Base-by-base conservation (phyloP, 805 yeast genomes). In the Ogataea ramenticola region DNA sequence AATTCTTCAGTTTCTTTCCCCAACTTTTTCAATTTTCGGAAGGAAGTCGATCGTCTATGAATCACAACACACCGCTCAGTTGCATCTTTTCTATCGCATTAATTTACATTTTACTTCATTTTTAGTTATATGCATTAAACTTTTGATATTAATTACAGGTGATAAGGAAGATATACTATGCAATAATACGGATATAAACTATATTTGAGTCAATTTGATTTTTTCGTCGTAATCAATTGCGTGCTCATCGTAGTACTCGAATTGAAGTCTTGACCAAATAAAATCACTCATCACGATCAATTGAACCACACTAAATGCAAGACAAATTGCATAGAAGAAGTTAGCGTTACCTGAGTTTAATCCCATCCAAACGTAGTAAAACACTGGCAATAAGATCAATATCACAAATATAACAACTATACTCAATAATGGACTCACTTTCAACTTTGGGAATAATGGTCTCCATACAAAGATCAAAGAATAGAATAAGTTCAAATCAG, bases 281-380 rank as follows among this genome's bases (percentile, higher is more conserved):
- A 86, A 75, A 55, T 93, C 98, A 36, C 82, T 72, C 16, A 89
- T 55, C 2, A 86, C 68, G 27, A 86, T 61, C 0, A 80, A 78
- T 51, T 88, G 72, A 3, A 89, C 86, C 9, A 80, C 67, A 0
- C 86, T 81, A 62, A 88, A 83, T 3, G 83, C 86, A 46, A 93
- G 71, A 3, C 93, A 87, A 54, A 93, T 85, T 33, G 98, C 96
- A 67, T 91, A 93, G 67, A 89, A 93, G 68, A 93, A 93, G 64
- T 93, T 93, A 42, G 96, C 82, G 65, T 93, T 93, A 24, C 99
- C 99, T 29, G 93, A 87, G 14, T 96, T 96, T 46, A 87, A 71
- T 46, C 82, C 84, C 52, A 91, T 86, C 99, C 99, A 93, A 47
- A 93, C 75, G 61, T 88, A 88, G 66, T 89, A 89, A 60, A 91